Percentiles rank a stretch among this genome's conserved stretches.
phyloP scores from a whole-genome alignment of 805 yeast species.

The Hanseniaspora nectarophila region DNA sequence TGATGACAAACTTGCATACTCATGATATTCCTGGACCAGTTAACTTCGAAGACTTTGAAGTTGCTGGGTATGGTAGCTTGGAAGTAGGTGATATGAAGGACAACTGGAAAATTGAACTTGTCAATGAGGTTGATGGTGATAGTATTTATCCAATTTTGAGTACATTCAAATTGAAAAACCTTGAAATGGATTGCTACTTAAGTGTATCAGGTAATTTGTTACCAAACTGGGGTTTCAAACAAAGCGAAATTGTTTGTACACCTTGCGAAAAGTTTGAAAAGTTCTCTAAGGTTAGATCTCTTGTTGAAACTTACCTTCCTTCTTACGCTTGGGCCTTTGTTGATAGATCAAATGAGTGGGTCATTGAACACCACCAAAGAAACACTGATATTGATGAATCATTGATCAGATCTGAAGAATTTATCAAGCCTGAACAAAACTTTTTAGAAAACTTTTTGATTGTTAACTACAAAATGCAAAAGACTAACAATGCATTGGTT shows the following conservation, averaged over 20 bases:
- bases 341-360: conserved; percentile 86
- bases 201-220: conserved; percentile 69
- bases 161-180: conserved; percentile 62
- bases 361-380: conserved; percentile 51
- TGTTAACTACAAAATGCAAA: conserved; percentile 76
- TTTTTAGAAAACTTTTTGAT: conserved; percentile 67
- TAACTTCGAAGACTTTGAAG: conserved; percentile 44
- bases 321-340: conserved; percentile 36
- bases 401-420: conserved; percentile 41
- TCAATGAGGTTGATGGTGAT: conserved; percentile 40
- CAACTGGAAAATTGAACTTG: conserved; percentile 64
- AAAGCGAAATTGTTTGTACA: conserved; percentile 87
- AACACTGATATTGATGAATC: conserved; percentile 31
- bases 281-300: neutral
- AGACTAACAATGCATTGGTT: conserved; percentile 68
- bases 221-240: conserved; percentile 97
- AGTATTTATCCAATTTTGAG: conserved; percentile 70
- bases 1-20: conserved; percentile 59
- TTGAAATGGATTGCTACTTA: conserved; percentile 65
- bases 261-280: conserved; percentile 29
- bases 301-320: neutral
- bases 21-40: conserved; percentile 58
- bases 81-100: conserved; percentile 59
- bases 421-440: conserved; percentile 52
- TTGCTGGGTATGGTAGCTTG: conserved; percentile 60